Evolutionary conservation across 2,329 filamentous ascomycete genomes (phyloP).

Genomic region (Paracoccidioides lutzii): DNA sequence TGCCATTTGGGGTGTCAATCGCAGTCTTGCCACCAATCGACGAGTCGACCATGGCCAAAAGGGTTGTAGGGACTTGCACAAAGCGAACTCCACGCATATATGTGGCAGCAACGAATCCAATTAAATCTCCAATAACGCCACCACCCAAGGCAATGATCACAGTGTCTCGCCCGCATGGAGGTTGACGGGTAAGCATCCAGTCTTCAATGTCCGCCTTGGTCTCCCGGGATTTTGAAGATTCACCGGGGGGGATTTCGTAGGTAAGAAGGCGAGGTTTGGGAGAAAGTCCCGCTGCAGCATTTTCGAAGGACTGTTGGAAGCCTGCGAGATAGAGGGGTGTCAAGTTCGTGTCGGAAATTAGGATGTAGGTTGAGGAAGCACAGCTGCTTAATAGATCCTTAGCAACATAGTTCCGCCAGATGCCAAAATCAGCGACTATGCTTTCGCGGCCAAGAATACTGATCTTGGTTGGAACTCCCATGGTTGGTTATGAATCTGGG

Average conservation of each 20-base stretch:
- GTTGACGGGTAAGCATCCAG: conserved; percentile 77
- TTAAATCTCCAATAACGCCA: conserved; percentile 95
- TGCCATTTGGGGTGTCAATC: conserved; percentile 89
- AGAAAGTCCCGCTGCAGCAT: conserved; percentile 33
- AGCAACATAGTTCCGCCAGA: conserved; percentile 74
- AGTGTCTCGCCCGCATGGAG: conserved; percentile 81
- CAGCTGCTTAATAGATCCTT: conserved; percentile 67
- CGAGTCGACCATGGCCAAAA: conserved; percentile 95
- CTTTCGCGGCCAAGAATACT: conserved; percentile 76
- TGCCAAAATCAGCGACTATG: conserved; percentile 81
- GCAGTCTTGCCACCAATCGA: conserved; percentile 97
- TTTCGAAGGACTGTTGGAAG: conserved; percentile 56
- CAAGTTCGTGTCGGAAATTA: conserved; percentile 94
- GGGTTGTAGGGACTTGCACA: conserved; percentile 88
- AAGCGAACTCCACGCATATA: conserved; percentile 97
- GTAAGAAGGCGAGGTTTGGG: conserved; percentile 59
- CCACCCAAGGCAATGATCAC: conserved; percentile 90
- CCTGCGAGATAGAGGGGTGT: conserved; percentile 63
- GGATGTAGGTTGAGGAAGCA: conserved; percentile 79
- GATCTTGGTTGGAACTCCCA: conserved; percentile 46
- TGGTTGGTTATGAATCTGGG: conserved; percentile 3
- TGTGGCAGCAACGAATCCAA: conserved; percentile 91
- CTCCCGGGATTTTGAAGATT: conserved; percentile 82
- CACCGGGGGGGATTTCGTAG: conserved; percentile 78
- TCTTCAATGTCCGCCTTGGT: conserved; percentile 95